These are phyloP conservation scores for Eragrostis curvula DNA, from an alignment of 176 grass and related monocot genomes.

Conservation along the genomic window DNA sequence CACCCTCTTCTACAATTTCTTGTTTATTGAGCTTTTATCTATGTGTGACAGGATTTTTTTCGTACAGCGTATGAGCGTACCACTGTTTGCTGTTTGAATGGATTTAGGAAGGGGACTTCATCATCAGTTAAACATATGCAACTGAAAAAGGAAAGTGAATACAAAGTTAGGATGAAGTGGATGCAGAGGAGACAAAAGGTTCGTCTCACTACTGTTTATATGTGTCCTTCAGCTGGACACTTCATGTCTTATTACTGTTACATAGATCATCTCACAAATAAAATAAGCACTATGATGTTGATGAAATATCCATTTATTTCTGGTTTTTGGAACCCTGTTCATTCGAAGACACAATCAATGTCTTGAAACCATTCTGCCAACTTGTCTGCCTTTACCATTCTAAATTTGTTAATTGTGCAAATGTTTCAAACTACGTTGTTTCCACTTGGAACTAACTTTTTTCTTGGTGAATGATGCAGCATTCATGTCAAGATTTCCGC, in stretches of 20 bases:
- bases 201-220: not conserved
- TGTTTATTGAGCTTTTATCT: not conserved
- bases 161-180: no score
- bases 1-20: slow-evolving; percentile 4
- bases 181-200: slow-evolving; percentile 32
- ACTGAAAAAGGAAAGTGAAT: slow-evolving; percentile 5
- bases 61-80: not conserved
- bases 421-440: not conserved
- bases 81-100: slow-evolving; percentile 9
- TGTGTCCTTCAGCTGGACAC: slow-evolving; percentile 2
- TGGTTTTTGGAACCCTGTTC: not conserved
- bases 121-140: not conserved
- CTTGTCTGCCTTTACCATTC: not conserved
- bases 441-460: not conserved
- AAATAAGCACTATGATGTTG: not conserved
- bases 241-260: not conserved
- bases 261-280: not conserved
- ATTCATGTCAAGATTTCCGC: slow-evolving; percentile 56
- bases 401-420: not conserved
- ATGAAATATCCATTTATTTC: not conserved
- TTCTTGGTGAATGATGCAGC: not conserved
- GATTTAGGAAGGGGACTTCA: not conserved
- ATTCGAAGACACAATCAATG: not conserved
- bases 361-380: slow-evolving; percentile 1
- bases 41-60: slow-evolving; percentile 12